Conservation (phyloP, 2,329 filamentous ascomycete genomes). For the Diaporthe aspalathi region DNA sequence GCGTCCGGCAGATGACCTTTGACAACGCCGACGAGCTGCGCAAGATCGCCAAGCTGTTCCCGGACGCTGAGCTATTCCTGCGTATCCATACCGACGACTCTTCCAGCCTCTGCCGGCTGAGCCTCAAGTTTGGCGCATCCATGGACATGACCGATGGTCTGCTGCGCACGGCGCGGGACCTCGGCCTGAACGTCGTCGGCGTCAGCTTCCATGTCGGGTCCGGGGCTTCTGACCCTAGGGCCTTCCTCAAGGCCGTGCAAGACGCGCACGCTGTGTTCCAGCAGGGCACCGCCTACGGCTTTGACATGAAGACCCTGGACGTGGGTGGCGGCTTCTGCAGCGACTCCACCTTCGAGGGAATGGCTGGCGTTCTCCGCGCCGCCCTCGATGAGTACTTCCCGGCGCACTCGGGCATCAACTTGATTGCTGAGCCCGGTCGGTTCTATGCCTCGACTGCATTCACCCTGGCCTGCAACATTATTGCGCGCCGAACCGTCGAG, state of each 20-base stretch:
- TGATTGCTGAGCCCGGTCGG: constrained; percentile 96
- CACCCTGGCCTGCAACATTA: constrained; percentile 94
- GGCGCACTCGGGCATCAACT: constrained; percentile 73
- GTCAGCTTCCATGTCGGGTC: constrained; percentile 99
- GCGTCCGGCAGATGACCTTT: constrained; percentile 98
- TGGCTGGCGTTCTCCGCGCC: constrained; percentile 82
- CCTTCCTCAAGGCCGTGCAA: constrained; percentile 89
- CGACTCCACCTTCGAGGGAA: constrained; percentile 85
- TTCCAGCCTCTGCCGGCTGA: constrained; percentile 91
- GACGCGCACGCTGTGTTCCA: constrained; percentile 92
- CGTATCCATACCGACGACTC: constrained; percentile 98
- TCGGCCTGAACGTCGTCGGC: constrained; percentile 91
- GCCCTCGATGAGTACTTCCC: constrained; percentile 93
- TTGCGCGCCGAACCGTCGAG: constrained; percentile 89
- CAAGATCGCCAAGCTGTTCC: constrained; percentile 95
- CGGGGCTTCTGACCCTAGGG: constrained; percentile 90
- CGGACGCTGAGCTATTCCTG: constrained; percentile 89
- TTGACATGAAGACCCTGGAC: constrained; percentile 86
- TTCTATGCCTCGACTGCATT: constrained; percentile 96
- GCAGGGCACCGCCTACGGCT: constrained; percentile 81
- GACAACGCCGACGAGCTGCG: constrained; percentile 98
- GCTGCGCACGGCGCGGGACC: constrained; percentile 80
- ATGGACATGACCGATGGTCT: constrained; percentile 84
- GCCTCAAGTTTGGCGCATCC: constrained; percentile 96
- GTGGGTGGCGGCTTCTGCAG: constrained; percentile 93